Base-by-base conservation (phyloP, 2,329 filamentous ascomycete genomes). In the Alternaria panax region DNA sequence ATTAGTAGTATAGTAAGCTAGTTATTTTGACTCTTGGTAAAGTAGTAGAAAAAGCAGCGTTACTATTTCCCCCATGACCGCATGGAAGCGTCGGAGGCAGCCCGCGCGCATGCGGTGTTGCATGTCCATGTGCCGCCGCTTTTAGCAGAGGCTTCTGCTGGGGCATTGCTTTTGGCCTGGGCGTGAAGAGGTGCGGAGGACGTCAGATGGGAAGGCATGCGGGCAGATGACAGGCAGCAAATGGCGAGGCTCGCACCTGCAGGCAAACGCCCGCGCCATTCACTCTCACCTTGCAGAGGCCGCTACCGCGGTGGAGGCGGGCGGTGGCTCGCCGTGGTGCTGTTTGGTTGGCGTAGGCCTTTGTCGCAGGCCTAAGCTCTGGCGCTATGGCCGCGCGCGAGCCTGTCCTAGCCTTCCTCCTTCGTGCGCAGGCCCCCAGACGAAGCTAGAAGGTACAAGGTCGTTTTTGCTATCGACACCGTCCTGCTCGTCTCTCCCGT, bases 381-480 rank as follows among this genome's bases (percentile, higher is more conserved):
- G 16, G 68, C 70, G 70, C 70, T 59, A 64, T 32, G 54, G 62
- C 52, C 36, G 62, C 57, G 30, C 30, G 12, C 30, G 16, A 34
- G 30, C 30, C 30, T 34, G 30, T 34, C 30, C 30, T 22, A 47
- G 45, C 45, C 48, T 20, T 54, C 36, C 51, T 50, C 40, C 30
- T 42, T 60, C 50, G n/a, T n/a, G n/a, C n/a, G n/a, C n/a, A 57
- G 56, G 54, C 62, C 54, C 57, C 60, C 66, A 63, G 63, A 61
- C 58, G 62, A 57, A 61, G 56, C 60, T 57, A 63, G 51, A 52
- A 52, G 43, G 63, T 57, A 63, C 48, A 52, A 52, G 43, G 63
- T 67, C 68, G 65, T 71, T 72, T 72, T 72, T 67, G 65, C 63
- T 68, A 64, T 65, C 64, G 62, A 57, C 52, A 54, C 59, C 48